A percentile compares a stretch with the other conserved stretches of the same genome.
phyloP scores from a whole-genome alignment of 306 rosid species.

The Vachellia collinsii region DNA sequence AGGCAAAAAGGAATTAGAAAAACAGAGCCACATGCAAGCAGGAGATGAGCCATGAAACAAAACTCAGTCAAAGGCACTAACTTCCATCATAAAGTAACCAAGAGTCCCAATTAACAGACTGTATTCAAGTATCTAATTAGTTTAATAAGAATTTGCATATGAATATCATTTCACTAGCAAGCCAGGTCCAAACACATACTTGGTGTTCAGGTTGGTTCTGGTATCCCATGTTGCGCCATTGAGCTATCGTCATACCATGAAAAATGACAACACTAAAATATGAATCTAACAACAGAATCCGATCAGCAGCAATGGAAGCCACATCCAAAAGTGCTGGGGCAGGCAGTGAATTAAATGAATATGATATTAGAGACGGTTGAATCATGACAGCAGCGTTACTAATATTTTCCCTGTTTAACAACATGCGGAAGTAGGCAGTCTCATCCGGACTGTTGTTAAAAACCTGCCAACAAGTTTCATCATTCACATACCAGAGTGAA shows the following conservation, averaged over 20 bases:
- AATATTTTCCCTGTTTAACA: slow-evolving; percentile 84
- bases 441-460: slow-evolving; percentile 96
- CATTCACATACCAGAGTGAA: slow-evolving; percentile 25
- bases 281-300: slow-evolving; percentile 82
- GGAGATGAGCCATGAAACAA: neutral
- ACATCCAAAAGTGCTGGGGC: slow-evolving; percentile 84
- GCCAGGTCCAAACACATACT: slow-evolving; percentile 45
- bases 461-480: slow-evolving; percentile 56
- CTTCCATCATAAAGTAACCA: slow-evolving; percentile 22
- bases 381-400: slow-evolving; percentile 93
- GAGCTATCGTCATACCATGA: slow-evolving; percentile 93
- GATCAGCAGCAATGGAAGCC: slow-evolving; percentile 78
- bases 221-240: slow-evolving; percentile 96
- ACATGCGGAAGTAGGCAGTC: slow-evolving; percentile 86
- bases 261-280: slow-evolving; percentile 84
- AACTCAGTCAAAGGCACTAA: slow-evolving; percentile 1
- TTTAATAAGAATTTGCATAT: slow-evolving; percentile 5
- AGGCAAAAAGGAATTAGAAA: slow-evolving; percentile 4
- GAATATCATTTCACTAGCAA: slow-evolving; percentile 19
- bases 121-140: neutral
- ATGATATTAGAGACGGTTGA: slow-evolving; percentile 82
- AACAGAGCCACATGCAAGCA: neutral
- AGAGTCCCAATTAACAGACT: slow-evolving; percentile 19
- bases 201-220: slow-evolving; percentile 78
- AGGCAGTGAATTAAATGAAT: slow-evolving; percentile 78